Conservation (phyloP, 208 protist species). For the Wallacemonas sp. region DNA sequence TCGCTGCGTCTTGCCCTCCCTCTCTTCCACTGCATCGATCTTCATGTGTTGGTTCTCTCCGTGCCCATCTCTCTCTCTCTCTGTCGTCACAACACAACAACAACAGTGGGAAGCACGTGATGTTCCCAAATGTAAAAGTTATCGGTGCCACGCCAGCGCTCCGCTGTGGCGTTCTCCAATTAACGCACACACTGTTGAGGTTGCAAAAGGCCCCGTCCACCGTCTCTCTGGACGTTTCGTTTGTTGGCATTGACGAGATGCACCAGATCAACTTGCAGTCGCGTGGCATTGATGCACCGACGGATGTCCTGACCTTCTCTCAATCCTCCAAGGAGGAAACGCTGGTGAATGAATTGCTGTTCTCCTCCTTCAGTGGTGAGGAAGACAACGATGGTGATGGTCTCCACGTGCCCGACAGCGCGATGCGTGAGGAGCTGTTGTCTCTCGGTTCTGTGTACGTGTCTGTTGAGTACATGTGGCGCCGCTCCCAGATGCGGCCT, state of each 20-base stretch:
- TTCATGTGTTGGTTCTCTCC: too few species aligned
- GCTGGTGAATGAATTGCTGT: conserved; percentile 51
- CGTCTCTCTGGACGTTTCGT: conserved; percentile 45
- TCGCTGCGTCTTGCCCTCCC: not conserved
- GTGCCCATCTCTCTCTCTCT: conserved; percentile 6
- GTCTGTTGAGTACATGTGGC: conserved; percentile 66
- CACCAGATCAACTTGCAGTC: conserved; percentile 42
- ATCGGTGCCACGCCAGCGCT: conserved; percentile 42
- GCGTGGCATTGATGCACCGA: conserved; percentile 47
- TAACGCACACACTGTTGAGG: conserved; percentile 39
- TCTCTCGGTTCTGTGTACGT: conserved; percentile 77
- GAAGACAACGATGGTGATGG: not conserved
- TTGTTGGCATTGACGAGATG: conserved; percentile 56
- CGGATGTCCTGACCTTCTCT: conserved; percentile 84
- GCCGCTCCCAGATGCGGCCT: conserved; percentile 29
- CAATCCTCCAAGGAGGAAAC: conserved; percentile 12
- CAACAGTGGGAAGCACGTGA: not conserved
- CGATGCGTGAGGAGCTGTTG: conserved; percentile 28
- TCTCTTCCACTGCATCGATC: too few species aligned
- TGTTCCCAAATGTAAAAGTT: conserved; percentile 43
- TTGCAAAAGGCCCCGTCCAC: conserved; percentile 45
- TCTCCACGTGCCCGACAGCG: not conserved
- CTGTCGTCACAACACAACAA: not conserved
- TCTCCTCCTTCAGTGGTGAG: conserved; percentile 19
- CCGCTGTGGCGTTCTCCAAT: conserved; percentile 19